Base-by-base conservation (phyloP, 2,329 filamentous ascomycete species). In the Sphaerulina vaccinii region DNA sequence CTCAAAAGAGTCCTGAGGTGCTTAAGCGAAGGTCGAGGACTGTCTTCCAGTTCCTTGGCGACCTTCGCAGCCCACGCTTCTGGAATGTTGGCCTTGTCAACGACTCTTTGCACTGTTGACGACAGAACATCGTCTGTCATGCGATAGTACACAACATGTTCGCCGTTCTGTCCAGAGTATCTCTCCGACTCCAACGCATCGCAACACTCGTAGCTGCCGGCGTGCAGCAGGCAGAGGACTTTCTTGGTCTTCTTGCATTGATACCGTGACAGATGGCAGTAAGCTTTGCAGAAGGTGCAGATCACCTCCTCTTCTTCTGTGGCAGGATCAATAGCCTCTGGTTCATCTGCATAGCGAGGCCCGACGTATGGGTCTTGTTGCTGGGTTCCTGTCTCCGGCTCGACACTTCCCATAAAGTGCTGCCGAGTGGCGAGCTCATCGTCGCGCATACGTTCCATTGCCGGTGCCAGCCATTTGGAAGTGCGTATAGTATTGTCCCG, bases 391-490 rank as follows among this genome's bases (percentile, higher is more conserved):
- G 78, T 49, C 79, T 77, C 62, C 5, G 61, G 42, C 10, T 62
- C 57, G 11, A 64, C 56, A 65, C 82, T 84, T 3, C 78, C 71
- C 6, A 87, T 67, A 63, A 97, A 91, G 1, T 79, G 75, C 43
- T 83, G 77, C 47, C 93, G 82, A 56, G 87, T 82, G 2, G 74
- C 70, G 1, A 84, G 63, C 72, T 97, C 93, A 24, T 89, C 83
- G 52, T 84, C 81, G 59, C 83, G 82, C 65, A 95, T 87, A 41
- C 88, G 82, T 45, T 89, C 82, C 18, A 99, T 73, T 1, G 93
- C 93, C 0, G 92, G 92, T 2, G 87, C 88, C 13, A 99, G 79
- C 93, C 93, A 99, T 71, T 93, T 96, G 1, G 93, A 90, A 2
- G 90, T 96, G 62, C 89, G 88, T 51, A 99, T 97, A 0, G 83